phyloP scores from a whole-genome alignment of 2,329 filamentous ascomycete genomes.

The Fusarium pseudonygamai region DNA sequence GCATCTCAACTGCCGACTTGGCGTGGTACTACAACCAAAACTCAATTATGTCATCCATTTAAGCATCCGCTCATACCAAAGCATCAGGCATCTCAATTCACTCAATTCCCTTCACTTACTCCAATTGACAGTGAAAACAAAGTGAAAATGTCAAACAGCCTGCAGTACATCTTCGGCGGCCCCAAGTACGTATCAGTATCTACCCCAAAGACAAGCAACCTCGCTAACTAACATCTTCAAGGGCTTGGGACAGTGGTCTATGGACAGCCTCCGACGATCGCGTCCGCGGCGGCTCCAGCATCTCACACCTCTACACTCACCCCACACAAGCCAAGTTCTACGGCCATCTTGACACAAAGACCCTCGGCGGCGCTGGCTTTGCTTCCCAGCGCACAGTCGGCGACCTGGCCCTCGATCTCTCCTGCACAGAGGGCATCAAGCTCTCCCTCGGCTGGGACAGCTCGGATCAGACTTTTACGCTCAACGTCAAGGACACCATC shows the following conservation, averaged over 20 bases:
- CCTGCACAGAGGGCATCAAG: conserved; percentile 67
- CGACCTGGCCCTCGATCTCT: conserved; percentile 69
- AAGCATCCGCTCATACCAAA: background rate
- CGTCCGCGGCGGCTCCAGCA: conserved; percentile 77
- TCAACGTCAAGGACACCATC: conserved; percentile 78
- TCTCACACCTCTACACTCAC: conserved; percentile 57
- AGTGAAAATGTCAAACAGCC: conserved; percentile 21
- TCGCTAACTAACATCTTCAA: conserved; percentile 10
- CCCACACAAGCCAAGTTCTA: conserved; percentile 65
- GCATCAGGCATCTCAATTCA: background rate
- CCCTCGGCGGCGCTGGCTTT: conserved; percentile 83
- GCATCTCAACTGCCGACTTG: conserved; percentile 24
- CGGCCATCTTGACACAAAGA: conserved; percentile 76
- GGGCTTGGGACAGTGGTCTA: conserved; percentile 65
- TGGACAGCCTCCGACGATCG: conserved; percentile 80
- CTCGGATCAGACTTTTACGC: conserved; percentile 72
- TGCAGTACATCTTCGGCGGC: conserved; percentile 53
- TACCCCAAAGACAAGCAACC: background rate
- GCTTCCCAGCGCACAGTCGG: conserved; percentile 78
- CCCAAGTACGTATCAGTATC: conserved; percentile 43
- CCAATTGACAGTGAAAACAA: conserved; percentile 3
- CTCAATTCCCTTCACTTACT: background rate
- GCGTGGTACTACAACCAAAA: background rate
- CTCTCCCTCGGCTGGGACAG: conserved; percentile 64
- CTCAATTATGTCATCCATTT: conserved; percentile 26